Evolutionary conservation across 257 asterid species (phyloP), one percentile per base, ranked within the genome.

Genomic region (Fraxinus americana): DNA sequence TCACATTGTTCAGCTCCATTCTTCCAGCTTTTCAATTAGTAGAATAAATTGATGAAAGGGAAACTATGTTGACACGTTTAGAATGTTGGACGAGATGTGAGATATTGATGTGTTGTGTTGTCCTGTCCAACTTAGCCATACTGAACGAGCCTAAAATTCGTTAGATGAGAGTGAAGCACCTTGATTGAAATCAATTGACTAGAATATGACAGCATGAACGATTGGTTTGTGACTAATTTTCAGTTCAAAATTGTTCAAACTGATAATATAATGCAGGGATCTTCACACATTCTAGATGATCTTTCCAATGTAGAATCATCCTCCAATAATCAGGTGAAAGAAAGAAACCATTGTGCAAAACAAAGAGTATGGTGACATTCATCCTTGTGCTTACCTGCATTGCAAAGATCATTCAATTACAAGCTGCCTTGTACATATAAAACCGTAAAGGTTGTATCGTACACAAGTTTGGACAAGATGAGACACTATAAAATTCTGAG

Each of bases 331-430:
- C 54, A 12, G 19, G 17, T 17, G 54, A 12, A 45, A 45, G 54
- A 45, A 39, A 13, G 54, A 13, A 0, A 8, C 45, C 2, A 39
- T 39, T 39, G 45, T 8, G 13, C 45, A 39, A 39, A 39, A 35
- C 6, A 35, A 35, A 35, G 27, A 25, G 27, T 25, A 25, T 25
- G 0, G 27, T 25, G 27, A 25, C 27, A 35, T 35, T 80, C 77
- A 85, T 85, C 70, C 86, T 39, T 25, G 27, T 25, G 27, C 27
- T 25, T 25, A 25, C 83, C 89, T 83, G 82, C 88, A 84, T 69
- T 69, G 43, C 43, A 38, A 38, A 7, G 43, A 38, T 38, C 43
- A 38, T 38, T 38, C 43, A 38, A 38, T 7, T 38, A 76, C 67
- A 45, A 45, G 23, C 61, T 4, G 21, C 61, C 23, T 50, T 5